A percentile compares a stretch with the other conserved stretches of the same genome.
Evolutionary conservation across 106 monocot genomes (phyloP).

Genomic region (Dioscorea alata): DNA sequence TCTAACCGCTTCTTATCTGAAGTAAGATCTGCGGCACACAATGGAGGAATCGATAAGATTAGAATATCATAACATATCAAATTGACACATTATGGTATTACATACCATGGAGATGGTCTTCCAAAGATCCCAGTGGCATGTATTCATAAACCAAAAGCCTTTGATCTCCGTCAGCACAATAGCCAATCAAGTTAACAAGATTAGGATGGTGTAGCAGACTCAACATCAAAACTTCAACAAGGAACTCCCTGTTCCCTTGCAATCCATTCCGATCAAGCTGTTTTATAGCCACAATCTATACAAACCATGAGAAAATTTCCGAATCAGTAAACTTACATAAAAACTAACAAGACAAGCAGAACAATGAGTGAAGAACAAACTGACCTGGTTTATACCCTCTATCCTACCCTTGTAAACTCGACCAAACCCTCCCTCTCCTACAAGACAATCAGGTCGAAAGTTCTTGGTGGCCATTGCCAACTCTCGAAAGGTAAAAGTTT

Average conservation of each 20-base stretch:
- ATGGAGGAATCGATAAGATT: too few species aligned
- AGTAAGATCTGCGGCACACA: conserved; percentile 7
- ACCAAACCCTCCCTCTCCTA: conserved; percentile 61
- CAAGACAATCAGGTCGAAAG: conserved; percentile 34
- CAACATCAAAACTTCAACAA: conserved; percentile 34
- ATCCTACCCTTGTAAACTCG: conserved; percentile 46
- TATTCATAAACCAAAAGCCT: conserved; percentile 30
- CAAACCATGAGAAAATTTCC: not conserved
- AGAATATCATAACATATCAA: not conserved
- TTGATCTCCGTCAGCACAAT: conserved; percentile 29
- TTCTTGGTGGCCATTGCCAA: conserved; percentile 42
- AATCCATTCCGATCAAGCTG: conserved; percentile 29
- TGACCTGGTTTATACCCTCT: conserved; percentile 40
- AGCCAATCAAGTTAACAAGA: conserved; percentile 24
- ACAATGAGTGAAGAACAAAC: too few species aligned
- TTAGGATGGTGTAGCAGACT: conserved; percentile 30
- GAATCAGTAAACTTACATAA: too few species aligned
- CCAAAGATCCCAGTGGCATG: conserved; percentile 27
- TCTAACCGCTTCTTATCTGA: conserved; percentile 20
- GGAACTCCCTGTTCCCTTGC: conserved; percentile 31
- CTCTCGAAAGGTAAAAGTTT: conserved; percentile 41
- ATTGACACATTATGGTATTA: not conserved
- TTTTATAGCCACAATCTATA: conserved; percentile 29
- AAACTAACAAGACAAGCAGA: too few species aligned
- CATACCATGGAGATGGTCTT: conserved; percentile 31